Percentiles rank a stretch among this genome's conserved stretches.
Evolutionary conservation across 495 filamentous ascomycete genomes (phyloP).

Genomic region (Entonaema liquescens): DNA sequence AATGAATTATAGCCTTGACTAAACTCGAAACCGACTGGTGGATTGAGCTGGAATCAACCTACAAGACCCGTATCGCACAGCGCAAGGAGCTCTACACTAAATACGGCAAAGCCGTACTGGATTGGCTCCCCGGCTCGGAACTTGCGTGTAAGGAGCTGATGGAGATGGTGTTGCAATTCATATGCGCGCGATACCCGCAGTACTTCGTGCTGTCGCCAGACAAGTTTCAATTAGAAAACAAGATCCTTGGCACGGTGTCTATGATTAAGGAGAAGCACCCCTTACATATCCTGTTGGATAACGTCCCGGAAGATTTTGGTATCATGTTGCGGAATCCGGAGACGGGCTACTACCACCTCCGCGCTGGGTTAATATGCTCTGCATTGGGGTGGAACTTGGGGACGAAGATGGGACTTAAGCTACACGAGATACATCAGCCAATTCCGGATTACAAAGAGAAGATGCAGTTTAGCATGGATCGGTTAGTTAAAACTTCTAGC

Average conservation of each 20-base stretch:
- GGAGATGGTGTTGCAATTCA: constrained; percentile 86
- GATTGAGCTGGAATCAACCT: constrained; percentile 87
- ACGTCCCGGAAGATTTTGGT: constrained; percentile 89
- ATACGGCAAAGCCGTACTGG: constrained; percentile 71
- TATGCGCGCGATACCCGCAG: constrained; percentile 80
- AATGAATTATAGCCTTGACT: constrained; percentile 66
- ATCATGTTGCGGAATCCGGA: constrained; percentile 77
- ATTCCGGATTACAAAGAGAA: constrained; percentile 92
- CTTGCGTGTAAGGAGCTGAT: constrained; percentile 87
- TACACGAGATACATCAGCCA: constrained; percentile 78
- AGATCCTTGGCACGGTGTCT: constrained; percentile 71
- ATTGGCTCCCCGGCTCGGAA: constrained; percentile 79
- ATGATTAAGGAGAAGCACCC: constrained; percentile 71
- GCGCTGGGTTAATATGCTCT: constrained; percentile 82
- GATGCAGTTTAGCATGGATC: constrained; percentile 89
- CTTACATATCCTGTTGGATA: constrained; percentile 77
- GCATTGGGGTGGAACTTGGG: constrained; percentile 82
- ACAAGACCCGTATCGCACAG: constrained; percentile 72
- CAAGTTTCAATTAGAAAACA: constrained; percentile 72
- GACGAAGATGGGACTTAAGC: constrained; percentile 75
- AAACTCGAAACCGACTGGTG: constrained; percentile 90
- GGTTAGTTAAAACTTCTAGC: constrained; percentile 55
- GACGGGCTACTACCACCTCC: constrained; percentile 78
- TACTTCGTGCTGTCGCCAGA: constrained; percentile 73
- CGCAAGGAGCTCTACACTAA: constrained; percentile 73